phyloP scores from a whole-genome alignment of 2,329 filamentous ascomycete genomes.

The Endocalyx cinctus region DNA sequence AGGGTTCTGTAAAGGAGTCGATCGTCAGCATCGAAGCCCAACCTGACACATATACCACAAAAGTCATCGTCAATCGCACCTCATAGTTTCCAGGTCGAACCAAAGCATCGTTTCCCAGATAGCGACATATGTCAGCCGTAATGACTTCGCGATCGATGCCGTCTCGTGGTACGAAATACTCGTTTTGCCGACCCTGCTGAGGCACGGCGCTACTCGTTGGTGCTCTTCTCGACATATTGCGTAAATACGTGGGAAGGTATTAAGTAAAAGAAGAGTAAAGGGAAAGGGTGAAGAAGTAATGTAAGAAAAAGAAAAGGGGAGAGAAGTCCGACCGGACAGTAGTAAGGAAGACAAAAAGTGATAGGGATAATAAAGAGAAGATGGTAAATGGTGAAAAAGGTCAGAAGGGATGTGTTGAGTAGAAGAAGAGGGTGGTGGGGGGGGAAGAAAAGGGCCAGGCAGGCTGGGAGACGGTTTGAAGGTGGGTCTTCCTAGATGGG shows the following conservation, averaged over 20 bases:
- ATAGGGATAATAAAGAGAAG: too few species aligned
- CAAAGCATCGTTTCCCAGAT: slow-evolving; percentile 76
- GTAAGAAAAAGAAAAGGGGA: too few species aligned
- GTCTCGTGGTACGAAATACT: slow-evolving; percentile 76
- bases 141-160: slow-evolving; percentile 82
- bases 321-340: too few species aligned
- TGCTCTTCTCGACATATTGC: slow-evolving; percentile 32
- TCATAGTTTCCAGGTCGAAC: slow-evolving; percentile 71
- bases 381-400: too few species aligned
- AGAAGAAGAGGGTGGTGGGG: too few species aligned
- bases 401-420: too few species aligned
- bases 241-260: slow-evolving; percentile 17
- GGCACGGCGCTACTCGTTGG: slow-evolving; percentile 33
- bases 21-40: slow-evolving; percentile 17
- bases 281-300: too few species aligned
- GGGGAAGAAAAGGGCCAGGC: too few species aligned
- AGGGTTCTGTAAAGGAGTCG: slow-evolving; percentile 39
- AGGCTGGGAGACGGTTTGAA: too few species aligned
- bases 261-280: slow-evolving; percentile 11
- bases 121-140: slow-evolving; percentile 79
- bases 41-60: slow-evolving; percentile 9
- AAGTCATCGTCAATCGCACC: slow-evolving; percentile 39
- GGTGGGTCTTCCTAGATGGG: too few species aligned
- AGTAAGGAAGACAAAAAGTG: too few species aligned
- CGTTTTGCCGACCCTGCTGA: slow-evolving; percentile 56